Percentiles rank a stretch among this genome's conserved stretches.
phyloP scores from a whole-genome alignment of 2,329 filamentous ascomycete genomes.

The Grosmannia penicillata region DNA sequence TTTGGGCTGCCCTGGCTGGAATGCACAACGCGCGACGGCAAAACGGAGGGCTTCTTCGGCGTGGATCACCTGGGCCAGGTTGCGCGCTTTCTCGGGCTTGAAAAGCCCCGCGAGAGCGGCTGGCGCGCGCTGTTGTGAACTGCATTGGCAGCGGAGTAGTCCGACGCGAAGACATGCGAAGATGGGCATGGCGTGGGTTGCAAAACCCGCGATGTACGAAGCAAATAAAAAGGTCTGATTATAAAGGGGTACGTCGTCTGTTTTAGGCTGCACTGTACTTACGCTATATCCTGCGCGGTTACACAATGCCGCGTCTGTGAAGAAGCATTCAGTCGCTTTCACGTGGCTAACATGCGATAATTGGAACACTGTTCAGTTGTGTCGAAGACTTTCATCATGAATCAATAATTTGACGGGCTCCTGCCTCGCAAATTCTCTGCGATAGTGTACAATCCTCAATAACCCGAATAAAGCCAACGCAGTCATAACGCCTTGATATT shows the following conservation, averaged over 20 bases:
- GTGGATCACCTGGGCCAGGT: conserved; percentile 24
- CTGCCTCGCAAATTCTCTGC: conserved; percentile 9
- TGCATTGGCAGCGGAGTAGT: no score
- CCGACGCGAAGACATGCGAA: no score
- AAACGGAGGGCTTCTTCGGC: conserved; percentile 23
- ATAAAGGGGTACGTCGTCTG: no score
- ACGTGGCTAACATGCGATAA: no score
- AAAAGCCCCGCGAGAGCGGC: conserved; percentile 13
- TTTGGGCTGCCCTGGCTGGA: conserved; percentile 25
- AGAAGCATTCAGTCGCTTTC: no score
- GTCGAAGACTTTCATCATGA: conserved; percentile 9
- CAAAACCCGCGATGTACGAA: no score
- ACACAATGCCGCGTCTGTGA: no score
- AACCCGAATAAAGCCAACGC: conserved; percentile 21
- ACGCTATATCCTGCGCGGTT: not conserved
- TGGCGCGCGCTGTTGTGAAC: conserved; percentile 22
- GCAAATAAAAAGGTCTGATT: no score
- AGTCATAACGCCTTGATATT: conserved; percentile 28
- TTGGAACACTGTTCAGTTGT: no score
- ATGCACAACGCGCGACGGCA: conserved; percentile 17
- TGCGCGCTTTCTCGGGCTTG: conserved; percentile 18
- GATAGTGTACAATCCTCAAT: conserved; percentile 29
- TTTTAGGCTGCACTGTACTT: conserved; percentile 6
- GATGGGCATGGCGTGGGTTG: no score
- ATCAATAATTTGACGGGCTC: conserved; percentile 9